Percentiles rank a stretch among this genome's conserved stretches.
Evolutionary conservation across 805 yeast species (phyloP).

Genomic region (Metschnikowia gelsemii): DNA sequence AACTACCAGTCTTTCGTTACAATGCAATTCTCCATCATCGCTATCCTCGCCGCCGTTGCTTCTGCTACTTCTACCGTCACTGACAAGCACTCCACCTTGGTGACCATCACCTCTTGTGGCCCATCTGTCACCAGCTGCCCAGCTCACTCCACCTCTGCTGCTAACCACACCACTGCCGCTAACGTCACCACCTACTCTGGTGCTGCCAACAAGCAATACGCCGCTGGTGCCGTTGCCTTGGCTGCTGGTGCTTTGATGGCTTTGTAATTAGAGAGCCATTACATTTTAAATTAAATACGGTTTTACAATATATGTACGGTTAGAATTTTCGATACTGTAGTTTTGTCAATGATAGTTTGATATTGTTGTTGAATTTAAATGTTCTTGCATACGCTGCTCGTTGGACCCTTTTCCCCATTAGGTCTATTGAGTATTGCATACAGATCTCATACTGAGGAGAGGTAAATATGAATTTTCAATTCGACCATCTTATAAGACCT

Average conservation of each 20-base stretch:
- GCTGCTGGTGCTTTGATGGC: constrained; percentile 49
- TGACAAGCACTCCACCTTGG: constrained; percentile 33
- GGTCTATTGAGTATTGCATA: too few species aligned
- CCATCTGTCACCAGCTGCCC: constrained; percentile 51
- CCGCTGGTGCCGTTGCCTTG: constrained; percentile 48
- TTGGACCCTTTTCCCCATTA: too few species aligned
- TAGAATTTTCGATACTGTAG: background rate
- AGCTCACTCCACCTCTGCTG: constrained; percentile 22
- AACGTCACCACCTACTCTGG: constrained; percentile 35
- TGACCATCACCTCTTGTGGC: constrained; percentile 49
- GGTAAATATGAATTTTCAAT: too few species aligned
- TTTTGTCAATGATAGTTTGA: background rate
- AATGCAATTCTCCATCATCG: constrained; percentile 50
- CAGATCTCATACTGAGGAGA: too few species aligned
- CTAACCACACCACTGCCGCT: constrained; percentile 25
- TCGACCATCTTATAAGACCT: background rate
- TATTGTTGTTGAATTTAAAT: too few species aligned
- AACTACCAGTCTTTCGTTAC: constrained; percentile 30
- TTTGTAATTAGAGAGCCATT: constrained; percentile 25
- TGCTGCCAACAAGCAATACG: constrained; percentile 36
- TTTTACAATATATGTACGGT: constrained; percentile 1
- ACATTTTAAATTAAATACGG: too few species aligned
- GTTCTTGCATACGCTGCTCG: too few species aligned
- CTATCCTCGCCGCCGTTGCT: constrained; percentile 36
- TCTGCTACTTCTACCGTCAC: constrained; percentile 37